These are phyloP conservation scores for Leccinum uliginosum DNA, from an alignment of 768 basidiomycete genomes.

Conservation along the genomic window DNA sequence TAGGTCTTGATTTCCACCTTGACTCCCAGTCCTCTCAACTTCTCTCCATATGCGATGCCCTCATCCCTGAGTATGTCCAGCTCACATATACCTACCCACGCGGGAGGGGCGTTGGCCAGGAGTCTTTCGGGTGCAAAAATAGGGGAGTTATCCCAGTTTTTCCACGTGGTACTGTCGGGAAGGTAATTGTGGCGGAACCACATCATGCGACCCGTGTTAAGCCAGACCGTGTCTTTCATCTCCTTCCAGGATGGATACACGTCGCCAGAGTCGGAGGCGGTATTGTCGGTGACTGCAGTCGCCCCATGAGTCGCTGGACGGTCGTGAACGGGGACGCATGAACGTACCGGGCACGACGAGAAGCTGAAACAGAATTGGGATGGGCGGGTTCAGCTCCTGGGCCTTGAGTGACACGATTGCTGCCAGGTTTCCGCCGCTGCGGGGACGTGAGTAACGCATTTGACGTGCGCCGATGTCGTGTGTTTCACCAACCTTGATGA, in stretches of 20 bases:
- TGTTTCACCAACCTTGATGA: constrained; percentile 49
- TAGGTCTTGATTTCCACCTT: constrained; percentile 53
- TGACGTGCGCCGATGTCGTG: not conserved
- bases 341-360: constrained; percentile 57
- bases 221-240: constrained; percentile 55
- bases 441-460: not conserved
- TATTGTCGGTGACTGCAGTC: constrained; percentile 57
- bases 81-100: constrained; percentile 63
- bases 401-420: constrained; percentile 64
- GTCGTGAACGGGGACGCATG: not conserved
- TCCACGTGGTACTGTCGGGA: constrained; percentile 53
- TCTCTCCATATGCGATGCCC: constrained; percentile 59
- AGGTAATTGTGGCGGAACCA: constrained; percentile 72
- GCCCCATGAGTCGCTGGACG: not conserved
- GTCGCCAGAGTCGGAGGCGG: constrained; percentile 39
- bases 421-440: constrained; percentile 68
- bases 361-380: constrained; percentile 60
- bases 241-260: constrained; percentile 50
- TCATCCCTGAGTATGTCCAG: constrained; percentile 66
- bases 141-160: constrained; percentile 67
- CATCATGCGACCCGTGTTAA: constrained; percentile 57
- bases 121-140: constrained; percentile 59
- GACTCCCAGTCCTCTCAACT: constrained; percentile 49
- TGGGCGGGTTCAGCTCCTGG: constrained; percentile 40
- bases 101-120: constrained; percentile 46